Conservation (phyloP, 176 grass and related monocot genomes). For the Triticum monococcum region DNA sequence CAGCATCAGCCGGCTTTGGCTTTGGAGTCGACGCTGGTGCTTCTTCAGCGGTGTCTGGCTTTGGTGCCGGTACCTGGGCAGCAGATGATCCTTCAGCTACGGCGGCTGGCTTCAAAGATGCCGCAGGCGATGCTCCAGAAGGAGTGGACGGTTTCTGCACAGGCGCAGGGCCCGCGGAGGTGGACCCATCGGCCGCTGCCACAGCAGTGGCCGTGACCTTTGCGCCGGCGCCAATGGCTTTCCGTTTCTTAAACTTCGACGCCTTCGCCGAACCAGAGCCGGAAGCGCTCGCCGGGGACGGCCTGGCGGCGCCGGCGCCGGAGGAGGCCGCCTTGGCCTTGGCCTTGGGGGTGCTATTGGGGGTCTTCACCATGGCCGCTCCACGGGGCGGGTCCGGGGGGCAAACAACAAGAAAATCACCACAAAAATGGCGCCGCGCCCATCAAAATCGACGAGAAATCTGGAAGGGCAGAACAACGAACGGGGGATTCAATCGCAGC, state of each 20-base stretch:
- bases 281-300: conserved; percentile 18
- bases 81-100: conserved; percentile 13
- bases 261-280: conserved; percentile 25
- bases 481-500: background rate
- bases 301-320: background rate
- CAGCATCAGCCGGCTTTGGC: conserved; percentile 24
- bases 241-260: conserved; percentile 27
- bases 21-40: conserved; percentile 17
- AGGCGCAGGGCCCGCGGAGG: background rate
- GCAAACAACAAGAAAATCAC: conserved; percentile 23
- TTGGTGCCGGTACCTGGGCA: background rate
- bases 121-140: conserved; percentile 28
- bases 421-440: background rate
- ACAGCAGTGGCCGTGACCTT: background rate
- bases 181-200: background rate
- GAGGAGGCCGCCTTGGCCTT: conserved; percentile 1
- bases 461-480: background rate
- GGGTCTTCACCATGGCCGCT: conserved; percentile 39
- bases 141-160: background rate
- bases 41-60: conserved; percentile 15
- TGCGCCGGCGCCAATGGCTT: background rate
- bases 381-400: background rate
- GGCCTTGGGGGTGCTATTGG: background rate
- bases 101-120: background rate
- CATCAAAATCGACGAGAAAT: conserved; percentile 10